phyloP scores from a whole-genome alignment of 768 basidiomycete species.

The Mycena alexandri region DNA sequence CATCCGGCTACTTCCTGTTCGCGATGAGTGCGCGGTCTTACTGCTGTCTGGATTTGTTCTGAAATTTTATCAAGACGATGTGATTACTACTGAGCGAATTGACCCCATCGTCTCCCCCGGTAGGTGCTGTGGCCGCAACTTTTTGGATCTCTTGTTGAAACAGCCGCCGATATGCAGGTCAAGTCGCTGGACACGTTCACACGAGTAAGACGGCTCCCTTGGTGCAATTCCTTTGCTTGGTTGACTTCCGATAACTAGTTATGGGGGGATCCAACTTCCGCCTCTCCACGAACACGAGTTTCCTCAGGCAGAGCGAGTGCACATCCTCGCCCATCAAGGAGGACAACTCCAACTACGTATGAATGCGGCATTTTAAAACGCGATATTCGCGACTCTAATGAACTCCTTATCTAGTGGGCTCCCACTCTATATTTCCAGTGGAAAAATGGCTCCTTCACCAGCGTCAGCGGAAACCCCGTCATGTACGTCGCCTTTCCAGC shows the following conservation, averaged over 20 bases:
- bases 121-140: neutral
- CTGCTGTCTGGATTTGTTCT: neutral
- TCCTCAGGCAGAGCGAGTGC: conserved; percentile 61
- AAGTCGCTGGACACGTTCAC: conserved; percentile 61
- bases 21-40: conserved; percentile 28
- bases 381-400: neutral
- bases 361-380: conserved; percentile 33
- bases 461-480: conserved; percentile 51
- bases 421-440: conserved; percentile 65
- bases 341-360: conserved; percentile 65
- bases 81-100: conserved; percentile 61
- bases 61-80: conserved; percentile 47
- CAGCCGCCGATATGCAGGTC: conserved; percentile 41
- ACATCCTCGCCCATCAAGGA: conserved; percentile 66
- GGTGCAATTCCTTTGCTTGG: neutral
- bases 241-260: conserved; percentile 46
- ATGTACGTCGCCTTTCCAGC: conserved; percentile 42
- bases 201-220: conserved; percentile 37
- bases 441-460: conserved; percentile 62
- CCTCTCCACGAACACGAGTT: conserved; percentile 53
- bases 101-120: conserved; percentile 63
- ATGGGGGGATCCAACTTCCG: conserved; percentile 68
- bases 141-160: neutral
- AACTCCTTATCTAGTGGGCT: conserved; percentile 25
- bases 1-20: conserved; percentile 36